Conservation (phyloP, 192 early-diverging fungal genomes). For the Geranomyces michiganensis region DNA sequence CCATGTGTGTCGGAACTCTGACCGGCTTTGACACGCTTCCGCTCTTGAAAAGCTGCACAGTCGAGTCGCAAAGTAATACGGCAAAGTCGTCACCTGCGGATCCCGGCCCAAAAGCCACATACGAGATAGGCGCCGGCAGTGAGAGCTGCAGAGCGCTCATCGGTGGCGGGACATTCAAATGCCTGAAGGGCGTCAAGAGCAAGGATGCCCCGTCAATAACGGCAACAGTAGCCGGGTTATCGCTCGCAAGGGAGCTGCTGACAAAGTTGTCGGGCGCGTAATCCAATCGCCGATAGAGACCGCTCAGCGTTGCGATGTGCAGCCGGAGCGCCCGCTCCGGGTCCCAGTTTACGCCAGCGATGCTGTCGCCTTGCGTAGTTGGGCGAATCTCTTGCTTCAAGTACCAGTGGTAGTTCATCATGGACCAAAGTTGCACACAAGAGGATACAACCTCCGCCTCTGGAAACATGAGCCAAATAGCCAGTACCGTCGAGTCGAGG, state of each 20-base stretch:
- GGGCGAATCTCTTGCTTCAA: conserved; percentile 82
- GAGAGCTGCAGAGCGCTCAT: conserved; percentile 64
- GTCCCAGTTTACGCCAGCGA: conserved; percentile 78
- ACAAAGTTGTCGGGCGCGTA: conserved; percentile 48
- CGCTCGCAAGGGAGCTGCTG: conserved; percentile 39
- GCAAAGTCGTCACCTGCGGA: conserved; percentile 72
- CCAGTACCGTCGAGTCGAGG: conserved; percentile 84
- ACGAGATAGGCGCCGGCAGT: conserved; percentile 48
- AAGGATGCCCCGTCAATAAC: conserved; percentile 75
- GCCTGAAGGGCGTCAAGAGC: conserved; percentile 76
- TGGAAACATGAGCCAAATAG: conserved; percentile 61
- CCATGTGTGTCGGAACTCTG: conserved; percentile 33
- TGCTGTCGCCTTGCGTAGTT: conserved; percentile 34
- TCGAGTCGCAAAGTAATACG: conserved; percentile 63
- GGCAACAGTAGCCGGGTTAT: conserved; percentile 63
- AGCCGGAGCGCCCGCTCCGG: conserved; percentile 68
- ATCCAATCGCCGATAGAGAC: conserved; percentile 43
- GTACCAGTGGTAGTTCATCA: conserved; percentile 97
- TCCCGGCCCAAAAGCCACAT: conserved; percentile 66
- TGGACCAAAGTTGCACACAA: conserved; percentile 86
- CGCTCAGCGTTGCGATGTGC: conserved; percentile 47
- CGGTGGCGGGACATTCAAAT: conserved; percentile 93
- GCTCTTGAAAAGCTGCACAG: conserved; percentile 31
- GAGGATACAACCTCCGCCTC: conserved; percentile 17
- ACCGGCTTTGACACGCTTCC: conserved; percentile 39